Percentiles rank a stretch among this genome's conserved stretches.
Conservation (phyloP, 148 eudicot genomes). For the Rhododendron kiyosumense region DNA sequence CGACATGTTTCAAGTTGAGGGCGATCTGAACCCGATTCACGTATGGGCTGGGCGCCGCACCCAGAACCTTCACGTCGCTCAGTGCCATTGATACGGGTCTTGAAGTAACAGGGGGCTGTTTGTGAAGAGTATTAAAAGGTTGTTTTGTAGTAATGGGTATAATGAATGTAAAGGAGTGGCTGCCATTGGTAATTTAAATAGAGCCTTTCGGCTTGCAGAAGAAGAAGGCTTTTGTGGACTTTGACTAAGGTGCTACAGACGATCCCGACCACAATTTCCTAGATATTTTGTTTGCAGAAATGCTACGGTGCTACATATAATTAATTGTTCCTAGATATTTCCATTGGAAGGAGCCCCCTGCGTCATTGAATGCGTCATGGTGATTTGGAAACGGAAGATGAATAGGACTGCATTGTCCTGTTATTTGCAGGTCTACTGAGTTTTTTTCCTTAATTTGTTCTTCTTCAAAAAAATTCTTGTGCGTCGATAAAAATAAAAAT, state of each 20-base stretch:
- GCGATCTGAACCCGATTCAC: slow-evolving; percentile 27
- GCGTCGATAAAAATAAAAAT: too few relatives aligned
- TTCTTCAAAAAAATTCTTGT: too few relatives aligned
- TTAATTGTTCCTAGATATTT: too few relatives aligned
- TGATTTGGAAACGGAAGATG: too few relatives aligned
- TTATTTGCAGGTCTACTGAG: too few relatives aligned
- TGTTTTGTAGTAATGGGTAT: neutral
- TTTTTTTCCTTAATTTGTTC: too few relatives aligned
- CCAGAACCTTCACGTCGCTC: slow-evolving; percentile 25
- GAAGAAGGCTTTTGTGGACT: neutral
- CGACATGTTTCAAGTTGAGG: slow-evolving; percentile 32
- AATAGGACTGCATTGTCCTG: too few relatives aligned
- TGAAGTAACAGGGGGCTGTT: neutral
- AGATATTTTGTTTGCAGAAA: too few relatives aligned
- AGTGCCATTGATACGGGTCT: slow-evolving; percentile 7
- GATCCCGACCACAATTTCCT: too few relatives aligned
- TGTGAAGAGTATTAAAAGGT: too few relatives aligned
- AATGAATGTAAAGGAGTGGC: neutral
- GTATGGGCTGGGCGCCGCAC: slow-evolving; percentile 23
- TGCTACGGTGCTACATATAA: too few relatives aligned
- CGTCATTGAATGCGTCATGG: neutral
- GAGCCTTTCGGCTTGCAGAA: neutral
- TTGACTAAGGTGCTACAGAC: neutral
- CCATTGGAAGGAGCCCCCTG: neutral
- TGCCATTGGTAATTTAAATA: neutral